Evolutionary conservation across 2,329 filamentous ascomycete species (phyloP), one percentile per base, ranked within the genome.

Genomic region (Huntiella moniliformis): DNA sequence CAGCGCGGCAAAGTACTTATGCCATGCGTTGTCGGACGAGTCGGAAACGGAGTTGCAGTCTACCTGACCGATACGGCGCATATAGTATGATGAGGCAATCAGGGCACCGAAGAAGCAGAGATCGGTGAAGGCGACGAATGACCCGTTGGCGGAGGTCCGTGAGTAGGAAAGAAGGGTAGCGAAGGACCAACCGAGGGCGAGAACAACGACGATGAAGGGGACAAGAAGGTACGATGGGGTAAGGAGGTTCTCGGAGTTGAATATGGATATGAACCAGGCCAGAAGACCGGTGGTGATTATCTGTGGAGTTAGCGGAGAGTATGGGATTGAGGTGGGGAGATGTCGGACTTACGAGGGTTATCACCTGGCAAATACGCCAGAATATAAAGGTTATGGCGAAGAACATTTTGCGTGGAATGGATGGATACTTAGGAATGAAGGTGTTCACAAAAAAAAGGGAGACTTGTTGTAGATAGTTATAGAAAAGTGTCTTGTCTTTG

Each of bases 241-340:
- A 44, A 79, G 63, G 50, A 64, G 56, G 60, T 79, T 78, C 54
- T 59, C 55, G 45, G 61, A 56, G 54, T 70, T 66, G 60, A 73
- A 79, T 53, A 67, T 66, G 59, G 78, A 60, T 52, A 80, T 70
- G 57, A 80, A 79, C 65, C 70, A 79, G 54, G 72, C 68, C 45
- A 79, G 70, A 70, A 80, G 78, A 61, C 76, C 75, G 59, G 80
- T 67, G 17, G 64, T 68, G 38, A 74, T 74, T 57, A 78, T 77
- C 75, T 79, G 52, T 35, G 42, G 36, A n/a, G 38, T 36, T 41
- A 32, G 16, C 12, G 42, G 33, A 10, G 12, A 4, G 39, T 48
- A 28, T 45, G 55, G 44, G n/a, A n/a, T n/a, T n/a, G n/a, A n/a
- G n/a, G 49, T 42, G 37, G 31, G 16, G 13, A 32, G 5, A 33